Conservation (phyloP, 2,329 filamentous ascomycete genomes). For the Pseudogymnoascus sp. region DNA sequence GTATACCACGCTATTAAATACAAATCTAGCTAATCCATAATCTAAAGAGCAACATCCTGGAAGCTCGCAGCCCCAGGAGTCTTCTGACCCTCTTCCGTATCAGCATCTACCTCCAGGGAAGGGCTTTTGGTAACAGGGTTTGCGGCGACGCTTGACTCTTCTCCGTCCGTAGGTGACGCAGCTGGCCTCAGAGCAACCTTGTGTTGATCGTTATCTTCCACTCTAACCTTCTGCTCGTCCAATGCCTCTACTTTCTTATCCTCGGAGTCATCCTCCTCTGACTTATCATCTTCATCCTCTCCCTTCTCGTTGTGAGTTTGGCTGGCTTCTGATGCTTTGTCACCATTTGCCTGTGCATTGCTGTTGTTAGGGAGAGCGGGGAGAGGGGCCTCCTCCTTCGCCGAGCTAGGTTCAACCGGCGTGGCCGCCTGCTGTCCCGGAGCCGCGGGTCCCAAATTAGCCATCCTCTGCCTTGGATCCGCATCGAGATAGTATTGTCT, state of each 20-base stretch:
- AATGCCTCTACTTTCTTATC: constrained; percentile 28
- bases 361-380: constrained; percentile 17
- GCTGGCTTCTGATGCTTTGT: constrained; percentile 16
- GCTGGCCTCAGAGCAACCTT: constrained; percentile 44
- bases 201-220: constrained; percentile 49
- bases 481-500: constrained; percentile 95
- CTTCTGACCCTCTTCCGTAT: constrained; percentile 14
- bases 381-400: constrained; percentile 16
- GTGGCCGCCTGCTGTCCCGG: constrained; percentile 13
- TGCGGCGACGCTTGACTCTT: constrained; percentile 18
- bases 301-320: constrained; percentile 12
- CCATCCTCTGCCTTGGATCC: constrained; percentile 38
- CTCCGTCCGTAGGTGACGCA: constrained; percentile 23
- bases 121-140: background rate
- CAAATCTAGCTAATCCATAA: background rate
- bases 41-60: constrained; percentile 54
- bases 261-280: constrained; percentile 18
- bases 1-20: constrained; percentile 9
- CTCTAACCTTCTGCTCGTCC: constrained; percentile 50
- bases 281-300: constrained; percentile 20
- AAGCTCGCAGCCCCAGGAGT: constrained; percentile 53
- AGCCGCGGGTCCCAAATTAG: constrained; percentile 15
- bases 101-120: constrained; percentile 10
- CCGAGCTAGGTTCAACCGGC: constrained; percentile 14
- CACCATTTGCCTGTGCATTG: constrained; percentile 21